Base-by-base conservation (phyloP, 1,139 yeast genomes). In the Suhomyces terraborum region DNA sequence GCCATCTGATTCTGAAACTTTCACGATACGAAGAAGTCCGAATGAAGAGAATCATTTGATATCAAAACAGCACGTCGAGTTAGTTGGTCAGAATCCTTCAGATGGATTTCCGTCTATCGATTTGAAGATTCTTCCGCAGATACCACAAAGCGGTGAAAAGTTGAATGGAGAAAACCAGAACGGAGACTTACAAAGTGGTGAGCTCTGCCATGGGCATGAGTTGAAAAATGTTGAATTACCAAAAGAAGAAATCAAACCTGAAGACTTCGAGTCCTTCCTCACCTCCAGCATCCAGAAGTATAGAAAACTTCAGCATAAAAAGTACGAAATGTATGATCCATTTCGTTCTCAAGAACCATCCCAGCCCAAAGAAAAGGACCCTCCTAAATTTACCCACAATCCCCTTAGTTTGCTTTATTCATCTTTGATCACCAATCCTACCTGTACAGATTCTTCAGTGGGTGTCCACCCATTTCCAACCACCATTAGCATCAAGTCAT, bases 221-320 rank as follows among this genome's bases (percentile, higher is more conserved):
- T n/a, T n/a, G n/a, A n/a, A n/a, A n/a, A n/a, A n/a, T n/a, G n/a
- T n/a, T n/a, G n/a, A n/a, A n/a, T 8, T 13, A 3, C 6, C 25
- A 6, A 6, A 23, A 9, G 25, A 10, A 10, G 25, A 23, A 2
- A 23, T 23, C 10, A 12, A 23, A 14, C 43, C 43, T 3, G 43
- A 55, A 6, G 59, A 59, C 12, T 69, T 70, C 43, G 77, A 69
- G 43, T 34, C 43, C 17, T 69, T 71, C 52, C 67, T 72, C 62
- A 51, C 68, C 3, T 38, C 52, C 7, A 59, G 66, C 22, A 66
- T 72, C 24, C 51, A 56, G 23, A 66, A 62, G 36, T 70, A 68
- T 50, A 50, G 77, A 30, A 49, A 56, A 24, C 48, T 47, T 6
- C 71, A 67, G 42, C 45, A 49, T n/a, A 48, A 51, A 24, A 53